Conservation (phyloP, 805 yeast genomes). For the Wickerhamia fluorescens region DNA sequence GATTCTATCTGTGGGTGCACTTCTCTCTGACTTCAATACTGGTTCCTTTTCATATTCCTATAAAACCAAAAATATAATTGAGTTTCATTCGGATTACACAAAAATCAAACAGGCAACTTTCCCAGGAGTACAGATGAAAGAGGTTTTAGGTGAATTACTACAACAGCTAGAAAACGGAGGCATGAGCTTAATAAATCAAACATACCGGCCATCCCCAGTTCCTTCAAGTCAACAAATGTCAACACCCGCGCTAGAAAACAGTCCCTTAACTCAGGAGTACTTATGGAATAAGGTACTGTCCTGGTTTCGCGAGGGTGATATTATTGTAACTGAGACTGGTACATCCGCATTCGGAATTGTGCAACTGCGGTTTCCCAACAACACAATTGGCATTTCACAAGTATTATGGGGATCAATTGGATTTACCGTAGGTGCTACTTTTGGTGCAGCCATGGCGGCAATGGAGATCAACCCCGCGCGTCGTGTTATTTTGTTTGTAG, state of each 20-base stretch:
- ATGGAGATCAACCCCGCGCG: constrained; percentile 53
- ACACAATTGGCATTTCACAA: constrained; percentile 62
- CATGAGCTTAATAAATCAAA: constrained; percentile 39
- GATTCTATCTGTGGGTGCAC: constrained; percentile 72
- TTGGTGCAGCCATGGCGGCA: constrained; percentile 65
- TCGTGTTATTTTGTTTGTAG: constrained; percentile 62
- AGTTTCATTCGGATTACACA: constrained; percentile 72
- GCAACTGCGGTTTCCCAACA: constrained; percentile 56
- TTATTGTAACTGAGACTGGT: constrained; percentile 66
- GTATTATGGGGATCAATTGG: constrained; percentile 76
- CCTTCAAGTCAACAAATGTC: constrained; percentile 45
- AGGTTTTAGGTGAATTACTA: constrained; percentile 27
- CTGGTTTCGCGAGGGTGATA: constrained; percentile 61
- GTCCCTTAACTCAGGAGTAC: constrained; percentile 51
- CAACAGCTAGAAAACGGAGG: constrained; percentile 29
- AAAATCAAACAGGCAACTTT: constrained; percentile 63
- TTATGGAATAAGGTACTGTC: constrained; percentile 58
- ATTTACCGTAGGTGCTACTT: constrained; percentile 58
- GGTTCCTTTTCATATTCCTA: constrained; percentile 78
- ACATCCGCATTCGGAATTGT: constrained; percentile 69
- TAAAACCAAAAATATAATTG: constrained; percentile 67
- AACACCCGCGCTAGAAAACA: constrained; percentile 27
- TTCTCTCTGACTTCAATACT: constrained; percentile 83
- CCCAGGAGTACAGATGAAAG: constrained; percentile 69
- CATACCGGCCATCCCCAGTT: constrained; percentile 26